These are phyloP conservation scores for Pyricularia sp. DNA, from an alignment of 2,329 filamentous ascomycete genomes.

Conservation along the genomic window DNA sequence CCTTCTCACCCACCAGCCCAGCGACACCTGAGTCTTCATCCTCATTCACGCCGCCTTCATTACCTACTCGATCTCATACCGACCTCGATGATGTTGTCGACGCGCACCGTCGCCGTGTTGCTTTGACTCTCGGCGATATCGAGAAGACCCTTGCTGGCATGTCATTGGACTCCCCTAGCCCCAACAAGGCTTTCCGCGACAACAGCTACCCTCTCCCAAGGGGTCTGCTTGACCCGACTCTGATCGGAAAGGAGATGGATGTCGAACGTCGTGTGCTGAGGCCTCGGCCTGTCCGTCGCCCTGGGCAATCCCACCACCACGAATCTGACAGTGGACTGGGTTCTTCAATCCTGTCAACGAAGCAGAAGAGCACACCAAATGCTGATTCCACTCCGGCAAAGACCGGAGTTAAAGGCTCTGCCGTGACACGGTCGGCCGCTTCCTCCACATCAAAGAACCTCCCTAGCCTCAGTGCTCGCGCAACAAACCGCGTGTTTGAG, in stretches of 20 bases:
- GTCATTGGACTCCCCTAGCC: constrained; percentile 22
- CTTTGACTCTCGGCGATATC: constrained; percentile 55
- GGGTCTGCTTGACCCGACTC: constrained; percentile 46
- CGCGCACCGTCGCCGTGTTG: constrained; percentile 59
- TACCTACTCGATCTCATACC: constrained; percentile 60
- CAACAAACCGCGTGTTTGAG: constrained; percentile 70
- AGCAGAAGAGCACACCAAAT: constrained; percentile 34
- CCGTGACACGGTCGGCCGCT: constrained; percentile 50
- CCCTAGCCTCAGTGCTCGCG: constrained; percentile 56
- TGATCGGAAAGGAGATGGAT: constrained; percentile 35
- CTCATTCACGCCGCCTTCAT: constrained; percentile 36
- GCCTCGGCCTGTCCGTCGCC: constrained; percentile 41
- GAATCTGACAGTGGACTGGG: constrained; percentile 83
- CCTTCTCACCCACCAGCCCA: constrained; percentile 43
- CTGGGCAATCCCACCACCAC: constrained; percentile 45
- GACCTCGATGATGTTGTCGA: constrained; percentile 63
- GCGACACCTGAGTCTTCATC: constrained; percentile 14
- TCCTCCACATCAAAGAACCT: constrained; percentile 38
- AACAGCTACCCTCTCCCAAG: constrained; percentile 51
- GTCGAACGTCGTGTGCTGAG: constrained; percentile 41
- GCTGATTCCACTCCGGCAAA: constrained; percentile 29
- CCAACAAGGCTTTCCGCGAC: constrained; percentile 36
- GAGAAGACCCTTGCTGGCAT: constrained; percentile 45
- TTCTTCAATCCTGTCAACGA: constrained; percentile 62
- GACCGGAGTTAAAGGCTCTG: constrained; percentile 31